Percentiles rank a stretch among this genome's conserved stretches.
These are phyloP conservation scores for Metarhizium guizhouense DNA, from an alignment of 2,329 filamentous ascomycete species.

Conservation along the genomic window DNA sequence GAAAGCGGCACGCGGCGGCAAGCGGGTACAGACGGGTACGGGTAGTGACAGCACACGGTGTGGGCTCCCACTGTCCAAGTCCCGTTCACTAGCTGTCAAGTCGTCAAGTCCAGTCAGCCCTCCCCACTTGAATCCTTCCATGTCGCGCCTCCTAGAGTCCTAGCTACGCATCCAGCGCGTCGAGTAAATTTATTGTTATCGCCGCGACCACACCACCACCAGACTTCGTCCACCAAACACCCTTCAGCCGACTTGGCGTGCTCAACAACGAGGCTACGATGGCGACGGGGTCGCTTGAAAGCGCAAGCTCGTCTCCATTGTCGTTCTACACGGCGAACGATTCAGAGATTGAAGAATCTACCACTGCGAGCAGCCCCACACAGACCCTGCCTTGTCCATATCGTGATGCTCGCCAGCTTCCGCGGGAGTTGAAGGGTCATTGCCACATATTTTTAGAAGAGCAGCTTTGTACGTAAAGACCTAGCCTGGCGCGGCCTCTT, in stretches of 20 bases:
- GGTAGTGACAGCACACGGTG: too few relatives aligned
- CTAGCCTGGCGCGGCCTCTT: not conserved
- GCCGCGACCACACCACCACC: not conserved
- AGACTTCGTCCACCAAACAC: not conserved
- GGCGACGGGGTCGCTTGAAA: conserved; percentile 10
- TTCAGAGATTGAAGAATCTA: conserved; percentile 20
- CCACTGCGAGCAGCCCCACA: conserved; percentile 26
- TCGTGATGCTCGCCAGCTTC: conserved; percentile 45
- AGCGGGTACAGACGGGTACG: too few relatives aligned
- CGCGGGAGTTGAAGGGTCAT: conserved; percentile 56
- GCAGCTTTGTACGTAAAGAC: conserved; percentile 47
- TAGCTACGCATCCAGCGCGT: not conserved
- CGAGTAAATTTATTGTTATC: not conserved
- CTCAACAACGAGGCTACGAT: conserved; percentile 2
- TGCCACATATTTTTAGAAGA: conserved; percentile 69
- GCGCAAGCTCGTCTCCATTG: conserved; percentile 19
- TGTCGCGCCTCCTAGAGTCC: not conserved
- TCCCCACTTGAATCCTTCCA: too few relatives aligned
- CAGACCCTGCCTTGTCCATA: conserved; percentile 30
- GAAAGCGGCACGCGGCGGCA: too few relatives aligned
- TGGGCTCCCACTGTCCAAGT: too few relatives aligned
- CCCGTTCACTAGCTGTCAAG: too few relatives aligned
- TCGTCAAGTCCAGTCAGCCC: too few relatives aligned
- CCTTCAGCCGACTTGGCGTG: not conserved
- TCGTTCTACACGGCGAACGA: conserved; percentile 28